These are phyloP conservation scores for Annulohypoxylon maeteangense DNA, from an alignment of 495 filamentous ascomycete species.

Conservation along the genomic window DNA sequence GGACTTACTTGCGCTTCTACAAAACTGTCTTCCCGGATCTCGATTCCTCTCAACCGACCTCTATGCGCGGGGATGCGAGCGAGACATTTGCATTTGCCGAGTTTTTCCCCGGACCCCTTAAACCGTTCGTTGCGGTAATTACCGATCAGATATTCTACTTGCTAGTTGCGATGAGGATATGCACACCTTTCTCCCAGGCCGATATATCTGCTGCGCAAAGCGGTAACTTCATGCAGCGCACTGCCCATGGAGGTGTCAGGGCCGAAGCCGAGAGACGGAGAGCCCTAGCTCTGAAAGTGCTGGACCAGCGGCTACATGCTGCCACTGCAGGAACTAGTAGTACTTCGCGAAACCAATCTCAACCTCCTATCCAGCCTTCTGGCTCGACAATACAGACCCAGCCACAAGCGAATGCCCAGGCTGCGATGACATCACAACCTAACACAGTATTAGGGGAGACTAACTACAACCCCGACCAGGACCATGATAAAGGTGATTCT, in stretches of 20 bases:
- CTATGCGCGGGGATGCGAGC: constrained; percentile 84
- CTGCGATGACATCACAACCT: constrained; percentile 58
- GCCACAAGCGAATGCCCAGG: constrained; percentile 59
- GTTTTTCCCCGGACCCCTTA: constrained; percentile 91
- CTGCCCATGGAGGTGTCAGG: constrained; percentile 75
- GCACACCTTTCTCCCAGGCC: constrained; percentile 86
- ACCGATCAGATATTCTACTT: constrained; percentile 78
- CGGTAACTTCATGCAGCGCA: constrained; percentile 62
- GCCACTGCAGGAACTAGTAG: constrained; percentile 66
- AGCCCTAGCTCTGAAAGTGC: constrained; percentile 86
- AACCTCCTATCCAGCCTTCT: constrained; percentile 51
- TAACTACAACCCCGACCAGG: constrained; percentile 72
- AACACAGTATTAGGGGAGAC: constrained; percentile 72
- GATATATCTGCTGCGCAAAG: constrained; percentile 79
- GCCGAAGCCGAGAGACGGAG: constrained; percentile 93
- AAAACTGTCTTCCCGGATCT: constrained; percentile 74
- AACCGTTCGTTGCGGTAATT: constrained; percentile 77
- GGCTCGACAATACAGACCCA: constrained; percentile 62
- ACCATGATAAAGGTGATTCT: constrained; percentile 53
- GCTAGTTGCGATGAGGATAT: constrained; percentile 77
- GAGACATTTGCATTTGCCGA: constrained; percentile 95
- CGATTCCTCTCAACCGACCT: constrained; percentile 69
- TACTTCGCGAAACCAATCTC: constrained; percentile 53
- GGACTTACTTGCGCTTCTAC: constrained; percentile 97
- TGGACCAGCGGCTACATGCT: constrained; percentile 91